Percentiles rank a stretch among this genome's conserved stretches.
phyloP scores from a whole-genome alignment of 2,329 filamentous ascomycete species.

The Dactylellina haptotyla region DNA sequence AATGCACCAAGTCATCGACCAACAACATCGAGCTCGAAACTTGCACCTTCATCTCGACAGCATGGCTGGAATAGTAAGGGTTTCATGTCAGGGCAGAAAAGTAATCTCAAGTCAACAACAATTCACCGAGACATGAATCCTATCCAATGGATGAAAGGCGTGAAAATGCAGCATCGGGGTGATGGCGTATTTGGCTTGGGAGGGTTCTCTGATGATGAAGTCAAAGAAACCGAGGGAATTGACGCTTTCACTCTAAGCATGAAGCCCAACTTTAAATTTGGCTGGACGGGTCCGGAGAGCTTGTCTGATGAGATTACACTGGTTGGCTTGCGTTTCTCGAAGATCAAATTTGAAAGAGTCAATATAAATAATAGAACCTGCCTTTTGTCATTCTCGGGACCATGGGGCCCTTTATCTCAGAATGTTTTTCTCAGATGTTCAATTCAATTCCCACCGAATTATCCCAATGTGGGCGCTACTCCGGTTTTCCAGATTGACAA shows the following conservation, averaged over 20 bases:
- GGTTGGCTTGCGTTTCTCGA: constrained; percentile 71
- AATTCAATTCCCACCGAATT: constrained; percentile 69
- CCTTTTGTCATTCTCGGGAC: constrained; percentile 70
- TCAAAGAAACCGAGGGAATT: constrained; percentile 4
- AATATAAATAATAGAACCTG: constrained; percentile 68
- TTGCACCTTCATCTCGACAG: constrained; percentile 16
- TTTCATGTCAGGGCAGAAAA: constrained; percentile 46
- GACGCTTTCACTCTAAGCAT: constrained; percentile 25
- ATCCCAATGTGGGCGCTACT: constrained; percentile 65
- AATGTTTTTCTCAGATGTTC: constrained; percentile 69
- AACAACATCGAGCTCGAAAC: constrained; percentile 22
- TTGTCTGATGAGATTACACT: constrained; percentile 71
- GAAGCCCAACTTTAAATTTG: constrained; percentile 55
- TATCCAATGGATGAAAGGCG: constrained; percentile 73
- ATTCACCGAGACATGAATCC: constrained; percentile 65
- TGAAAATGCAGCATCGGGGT: constrained; percentile 68
- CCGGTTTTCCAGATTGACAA: constrained; percentile 69
- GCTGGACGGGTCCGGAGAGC: constrained; percentile 63
- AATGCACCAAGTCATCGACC: constrained; percentile 35
- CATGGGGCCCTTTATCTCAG: constrained; percentile 68
- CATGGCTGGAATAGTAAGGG: constrained; percentile 34
- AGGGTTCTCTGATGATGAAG: constrained; percentile 32
- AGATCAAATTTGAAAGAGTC: constrained; percentile 70
- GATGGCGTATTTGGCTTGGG: constrained; percentile 52
- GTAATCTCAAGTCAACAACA: constrained; percentile 40